Evolutionary conservation across 768 basidiomycete species (phyloP), one percentile per base, ranked within the genome.

Genomic region (Amanita muscaria): DNA sequence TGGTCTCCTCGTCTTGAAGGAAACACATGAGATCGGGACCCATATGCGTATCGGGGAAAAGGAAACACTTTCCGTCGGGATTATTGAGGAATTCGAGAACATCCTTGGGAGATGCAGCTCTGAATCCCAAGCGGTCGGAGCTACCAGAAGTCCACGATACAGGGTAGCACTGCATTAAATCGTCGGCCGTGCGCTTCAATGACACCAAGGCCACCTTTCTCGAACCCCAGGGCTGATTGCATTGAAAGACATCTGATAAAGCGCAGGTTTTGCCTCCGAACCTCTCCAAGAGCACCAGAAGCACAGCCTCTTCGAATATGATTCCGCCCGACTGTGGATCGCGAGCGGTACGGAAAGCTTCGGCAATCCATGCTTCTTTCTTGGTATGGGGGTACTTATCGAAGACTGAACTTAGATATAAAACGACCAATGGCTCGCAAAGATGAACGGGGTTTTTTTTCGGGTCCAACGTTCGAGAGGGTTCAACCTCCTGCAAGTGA

Each of bases 1-100:
- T 31, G n/a, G 40, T 51, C 40, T 39, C 35, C 44, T 41, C 48
- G 38, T 46, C 51, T 46, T 49, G 48, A 30, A 52, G 30, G 43
- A 52, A 49, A 46, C 42, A 52, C 32, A 38, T 27, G 15, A 52
- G 31, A 34, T 52, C 49, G 40, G 51, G 48, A n/a, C 51, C 51
- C 48, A 52, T 52, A 44, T 47, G 41, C 14, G 9, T 27, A 47
- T 52, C 51, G 4, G 51, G 35, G 40, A 52, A 45, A 39, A 39
- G 5, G 38, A 39, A 39, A 39, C 38, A 39, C 14, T 49, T 49
- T 42, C 48, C 48, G 19, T 44, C 24, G 15, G 48, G 48, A 37
- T 49, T 37, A 30, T 44, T 38, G 21, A 38, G 12, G 36, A 38
- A 49, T 9, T 24, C 29, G 14, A 52, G 35, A 38, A 46, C 40